Evolutionary conservation across 257 asterid genomes (phyloP).

Genomic region (Solanum neorickii): DNA sequence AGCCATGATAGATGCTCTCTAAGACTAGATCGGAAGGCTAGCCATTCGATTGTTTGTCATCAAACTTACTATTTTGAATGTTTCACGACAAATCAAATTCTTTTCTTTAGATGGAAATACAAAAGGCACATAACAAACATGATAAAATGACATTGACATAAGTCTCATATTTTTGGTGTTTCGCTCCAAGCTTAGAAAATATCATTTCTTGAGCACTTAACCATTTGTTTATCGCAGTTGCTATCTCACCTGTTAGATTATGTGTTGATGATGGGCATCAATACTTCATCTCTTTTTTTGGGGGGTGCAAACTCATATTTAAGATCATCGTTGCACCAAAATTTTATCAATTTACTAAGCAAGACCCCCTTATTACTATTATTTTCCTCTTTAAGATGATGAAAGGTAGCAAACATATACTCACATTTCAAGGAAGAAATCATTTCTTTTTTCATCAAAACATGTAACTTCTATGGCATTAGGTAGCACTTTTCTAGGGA

Average conservation of each 20-base stretch:
- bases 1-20: not conserved
- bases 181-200: not conserved
- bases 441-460: no score
- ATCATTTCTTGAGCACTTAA: not conserved
- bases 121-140: not conserved
- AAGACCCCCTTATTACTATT: no score
- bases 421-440: no score
- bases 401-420: not conserved
- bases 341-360: not conserved
- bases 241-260: not conserved
- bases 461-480: not conserved
- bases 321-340: not conserved
- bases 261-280: not conserved
- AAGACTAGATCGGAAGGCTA: no score
- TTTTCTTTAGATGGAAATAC: not conserved
- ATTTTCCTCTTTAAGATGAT: not conserved
- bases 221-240: no score
- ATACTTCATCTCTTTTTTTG: not conserved
- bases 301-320: not conserved
- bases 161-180: no score
- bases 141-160: not conserved
- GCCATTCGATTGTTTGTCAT: no score
- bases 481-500: not conserved
- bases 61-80: not conserved
- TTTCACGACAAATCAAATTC: no score